Base-by-base conservation (phyloP, 225 moss, liverwort and hornwort species). In the Climacium dendroides region DNA sequence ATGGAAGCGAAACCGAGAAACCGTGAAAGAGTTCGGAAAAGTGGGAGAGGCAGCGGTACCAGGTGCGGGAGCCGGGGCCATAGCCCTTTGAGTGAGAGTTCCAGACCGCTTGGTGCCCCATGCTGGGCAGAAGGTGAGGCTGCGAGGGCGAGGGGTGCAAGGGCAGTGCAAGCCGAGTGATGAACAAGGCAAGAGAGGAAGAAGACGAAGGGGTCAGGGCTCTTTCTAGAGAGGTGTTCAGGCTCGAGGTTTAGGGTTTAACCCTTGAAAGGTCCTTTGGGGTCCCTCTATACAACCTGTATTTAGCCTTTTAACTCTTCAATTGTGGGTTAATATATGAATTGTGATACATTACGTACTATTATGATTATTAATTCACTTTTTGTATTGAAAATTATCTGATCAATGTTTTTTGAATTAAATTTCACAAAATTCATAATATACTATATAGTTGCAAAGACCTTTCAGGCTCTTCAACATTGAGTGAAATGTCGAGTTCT, bases 101-200 rank as follows among this genome's bases (percentile, higher is more conserved):
- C 96, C 94, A 96, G 58, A 96, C 94, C 9, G 95, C 94, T 81
- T 92, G 93, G 85, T 96, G 96, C 70, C 96, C 96, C 95, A 96
- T 96, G 71, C 35, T 81, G 85, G 39, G 84, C 73, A 81, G 79
- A 80, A 7, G 50, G 0, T 10, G 29, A 45, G 80, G 43, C 52
- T 80, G 76, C 61, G 15, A 83, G 50, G 69, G 66, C 15, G 43
- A 13, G 11, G 13, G 28, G 34, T 43, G 52, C 81, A 81, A 65
- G 24, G 1, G 0, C 15, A 52, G 79, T 80, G 19, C 30, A 77
- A 24, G 34, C 37, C 79, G 74, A 83, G 57, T 35, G 62, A 28
- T 4, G 25, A 19, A 41, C 30, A 87, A 78, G 50, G 55, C 48
- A 0, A 39, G 76, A 61, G 85, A n/a, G 34, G 0, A 0, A 5